Evolutionary conservation across 176 grass and related monocot species (phyloP), one percentile per base, ranked within the genome.

Genomic region (Aegilops bicornis): DNA sequence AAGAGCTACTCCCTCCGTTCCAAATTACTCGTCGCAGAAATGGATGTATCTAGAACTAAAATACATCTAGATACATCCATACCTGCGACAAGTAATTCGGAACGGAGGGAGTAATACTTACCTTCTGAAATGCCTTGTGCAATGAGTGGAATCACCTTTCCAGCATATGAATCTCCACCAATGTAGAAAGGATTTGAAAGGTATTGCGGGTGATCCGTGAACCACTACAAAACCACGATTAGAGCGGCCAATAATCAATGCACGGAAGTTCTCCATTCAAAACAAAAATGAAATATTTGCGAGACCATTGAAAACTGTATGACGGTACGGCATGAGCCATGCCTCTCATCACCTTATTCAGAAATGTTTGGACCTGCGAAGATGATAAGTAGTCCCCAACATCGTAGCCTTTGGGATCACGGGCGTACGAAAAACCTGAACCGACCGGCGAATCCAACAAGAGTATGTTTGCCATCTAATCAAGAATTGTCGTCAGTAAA

Each of bases 401-500:
- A 17, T 87, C 25, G 48, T 97, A 94, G 5, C 91, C 94, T 76
- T 83, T 89, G 1, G 85, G 40, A 45, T 87, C 40, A 36, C 10
- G 10, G 1, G 91, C 85, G 8, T 75, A 93, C 3, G 94, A 94
- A 52, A 97, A 97, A 5, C 89, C 91, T 12, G 94, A 37, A 1
- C 94, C 94, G 3, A 96, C 65, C 0, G 94, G 94, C 23, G 94
- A 86, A 58, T 96, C 89, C 27, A 91, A 13, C 17, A 96, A 96
- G 14, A 96, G 71, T 27, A 90, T 69, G 69, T 56, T 96, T 8
- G 85, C 84, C 52, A 87, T 2, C 89, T 93, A 36, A 58, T 58
- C 54, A 0, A 70, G 0, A 9, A 33, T 29, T 11, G 8, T 19
- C 2, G 11, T 43, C 2, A 52, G 32, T 33, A 19, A 71, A 71